A percentile compares a stretch with the other conserved stretches of the same genome.
Conservation (phyloP, 1,284 basidiomycete genomes). For the Puccinia coronata region DNA sequence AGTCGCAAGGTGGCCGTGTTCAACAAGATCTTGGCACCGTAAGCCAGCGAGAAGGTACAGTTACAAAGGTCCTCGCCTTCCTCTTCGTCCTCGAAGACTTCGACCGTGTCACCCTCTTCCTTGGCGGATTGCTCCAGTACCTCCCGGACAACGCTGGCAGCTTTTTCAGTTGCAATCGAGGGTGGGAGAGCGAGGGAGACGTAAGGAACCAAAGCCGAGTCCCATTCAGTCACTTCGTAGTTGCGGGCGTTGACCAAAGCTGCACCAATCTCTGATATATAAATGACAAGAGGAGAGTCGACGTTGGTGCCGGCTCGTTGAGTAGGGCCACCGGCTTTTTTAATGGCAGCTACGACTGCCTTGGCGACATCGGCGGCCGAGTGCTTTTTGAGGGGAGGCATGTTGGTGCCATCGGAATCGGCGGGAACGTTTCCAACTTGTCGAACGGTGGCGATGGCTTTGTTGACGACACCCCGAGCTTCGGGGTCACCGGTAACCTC, state of each 20-base stretch:
- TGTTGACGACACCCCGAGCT: constrained; percentile 82
- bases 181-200: constrained; percentile 68
- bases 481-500: constrained; percentile 90
- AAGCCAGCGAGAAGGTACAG: constrained; percentile 95
- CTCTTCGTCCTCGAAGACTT: constrained; percentile 81
- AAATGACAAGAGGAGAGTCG: constrained; percentile 66
- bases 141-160: constrained; percentile 72
- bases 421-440: constrained; percentile 82
- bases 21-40: constrained; percentile 96
- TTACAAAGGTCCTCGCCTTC: constrained; percentile 97
- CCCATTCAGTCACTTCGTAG: constrained; percentile 87
- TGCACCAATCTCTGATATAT: constrained; percentile 76
- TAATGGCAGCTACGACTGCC: constrained; percentile 74
- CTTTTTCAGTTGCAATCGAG: constrained; percentile 64
- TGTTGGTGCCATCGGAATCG: constrained; percentile 79
- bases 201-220: constrained; percentile 72
- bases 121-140: constrained; percentile 85
- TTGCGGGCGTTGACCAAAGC: constrained; percentile 86
- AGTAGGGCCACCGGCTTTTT: constrained; percentile 69
- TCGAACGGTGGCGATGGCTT: constrained; percentile 87
- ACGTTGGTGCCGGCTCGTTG: constrained; percentile 59
- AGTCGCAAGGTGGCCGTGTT: constrained; percentile 94
- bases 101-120: constrained; percentile 71
- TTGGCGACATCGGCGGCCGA: constrained; percentile 70
- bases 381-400: constrained; percentile 76